A percentile compares a stretch with the other conserved stretches of the same genome.
Evolutionary conservation across 805 yeast genomes (phyloP).

Genomic region (Wickerhamiella brachini): DNA sequence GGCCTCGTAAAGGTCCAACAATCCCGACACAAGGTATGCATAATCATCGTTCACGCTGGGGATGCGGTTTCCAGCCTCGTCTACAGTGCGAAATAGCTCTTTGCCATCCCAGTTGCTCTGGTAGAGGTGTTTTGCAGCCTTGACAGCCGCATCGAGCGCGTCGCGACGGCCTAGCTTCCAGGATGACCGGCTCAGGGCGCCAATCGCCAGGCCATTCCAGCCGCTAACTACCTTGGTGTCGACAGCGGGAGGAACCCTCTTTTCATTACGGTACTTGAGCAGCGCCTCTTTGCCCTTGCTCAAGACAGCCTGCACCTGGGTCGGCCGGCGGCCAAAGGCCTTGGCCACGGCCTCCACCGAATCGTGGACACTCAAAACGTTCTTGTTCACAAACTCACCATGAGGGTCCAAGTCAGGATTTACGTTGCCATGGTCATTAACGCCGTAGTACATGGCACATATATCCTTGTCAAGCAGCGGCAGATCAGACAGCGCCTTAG

Average conservation of each 20-base stretch:
- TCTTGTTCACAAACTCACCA: constrained; percentile 20
- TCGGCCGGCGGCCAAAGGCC: constrained; percentile 22
- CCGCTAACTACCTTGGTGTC: constrained; percentile 24
- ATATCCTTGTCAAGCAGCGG: constrained; percentile 23
- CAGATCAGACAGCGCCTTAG: constrained; percentile 17
- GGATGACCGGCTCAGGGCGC: constrained; percentile 25
- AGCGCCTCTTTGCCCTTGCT: constrained; percentile 17
- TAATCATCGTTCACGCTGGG: constrained; percentile 27
- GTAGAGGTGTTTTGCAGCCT: constrained; percentile 15
- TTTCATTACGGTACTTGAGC: constrained; percentile 14
- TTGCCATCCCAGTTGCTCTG: neutral
- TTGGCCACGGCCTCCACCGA: constrained; percentile 20
- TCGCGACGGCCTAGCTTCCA: constrained; percentile 10
- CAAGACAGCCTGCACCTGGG: constrained; percentile 16
- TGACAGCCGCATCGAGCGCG: constrained; percentile 18
- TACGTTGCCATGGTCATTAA: constrained; percentile 26
- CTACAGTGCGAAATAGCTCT: constrained; percentile 1
- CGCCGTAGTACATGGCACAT: constrained; percentile 25
- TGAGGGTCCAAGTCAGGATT: constrained; percentile 23
- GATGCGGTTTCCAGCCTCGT: neutral
- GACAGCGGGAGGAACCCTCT: constrained; percentile 21
- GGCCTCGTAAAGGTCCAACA: constrained; percentile 25
- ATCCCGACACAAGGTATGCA: constrained; percentile 24
- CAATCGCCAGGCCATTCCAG: constrained; percentile 28
- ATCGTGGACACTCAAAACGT: constrained; percentile 22